Evolutionary conservation across 768 basidiomycete species (phyloP).

Genomic region (Zangia roseola): DNA sequence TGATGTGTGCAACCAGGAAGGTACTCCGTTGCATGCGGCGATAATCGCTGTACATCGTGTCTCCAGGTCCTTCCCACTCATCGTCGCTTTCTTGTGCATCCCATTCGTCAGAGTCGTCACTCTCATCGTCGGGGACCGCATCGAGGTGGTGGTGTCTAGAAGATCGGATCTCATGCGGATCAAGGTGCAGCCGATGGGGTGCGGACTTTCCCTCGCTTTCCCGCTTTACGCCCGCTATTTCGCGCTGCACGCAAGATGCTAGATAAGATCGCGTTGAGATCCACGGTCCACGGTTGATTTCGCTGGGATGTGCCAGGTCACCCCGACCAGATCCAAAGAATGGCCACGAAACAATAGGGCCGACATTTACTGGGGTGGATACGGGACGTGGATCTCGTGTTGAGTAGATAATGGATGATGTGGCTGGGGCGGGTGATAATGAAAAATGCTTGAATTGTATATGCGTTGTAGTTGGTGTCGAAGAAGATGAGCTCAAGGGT

Average conservation of each 20-base stretch:
- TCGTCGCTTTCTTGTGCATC: conserved; percentile 77
- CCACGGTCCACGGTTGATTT: conserved; percentile 84
- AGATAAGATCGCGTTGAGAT: conserved; percentile 57
- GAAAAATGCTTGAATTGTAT: conserved; percentile 21
- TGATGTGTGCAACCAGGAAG: conserved; percentile 71
- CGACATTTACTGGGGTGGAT: conserved; percentile 48
- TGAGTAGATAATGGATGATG: neutral
- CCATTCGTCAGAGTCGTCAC: conserved; percentile 79
- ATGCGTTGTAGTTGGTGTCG: conserved; percentile 29
- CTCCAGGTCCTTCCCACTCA: conserved; percentile 71
- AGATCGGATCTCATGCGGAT: conserved; percentile 71
- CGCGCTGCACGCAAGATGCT: conserved; percentile 64
- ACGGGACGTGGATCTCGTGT: conserved; percentile 6
- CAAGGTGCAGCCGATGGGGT: conserved; percentile 75
- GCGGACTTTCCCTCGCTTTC: conserved; percentile 79
- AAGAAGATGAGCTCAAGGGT: conserved; percentile 15
- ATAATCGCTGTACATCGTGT: conserved; percentile 81
- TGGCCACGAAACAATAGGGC: conserved; percentile 86
- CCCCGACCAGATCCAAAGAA: conserved; percentile 87
- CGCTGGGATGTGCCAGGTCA: conserved; percentile 61
- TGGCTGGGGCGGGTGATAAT: conserved; percentile 5
- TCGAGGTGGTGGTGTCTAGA: conserved; percentile 68
- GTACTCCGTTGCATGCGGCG: conserved; percentile 77
- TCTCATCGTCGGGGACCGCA: conserved; percentile 70
- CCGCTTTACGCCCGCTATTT: conserved; percentile 66